Base-by-base conservation (phyloP, 2,329 filamentous ascomycete genomes). In the Exophiala xenobiotica region DNA sequence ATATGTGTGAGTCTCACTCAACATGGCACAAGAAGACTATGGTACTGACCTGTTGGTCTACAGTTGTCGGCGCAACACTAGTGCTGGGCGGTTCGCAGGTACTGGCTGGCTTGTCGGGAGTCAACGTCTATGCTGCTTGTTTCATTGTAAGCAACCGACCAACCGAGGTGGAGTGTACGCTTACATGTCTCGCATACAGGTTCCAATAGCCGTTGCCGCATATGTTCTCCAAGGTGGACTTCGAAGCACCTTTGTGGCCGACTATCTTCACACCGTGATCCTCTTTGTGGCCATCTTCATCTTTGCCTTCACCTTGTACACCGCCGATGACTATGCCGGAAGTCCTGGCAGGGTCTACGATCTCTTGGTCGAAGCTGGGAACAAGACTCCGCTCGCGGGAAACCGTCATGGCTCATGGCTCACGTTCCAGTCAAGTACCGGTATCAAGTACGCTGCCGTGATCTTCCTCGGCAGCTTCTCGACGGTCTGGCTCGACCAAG, bases 391-490 rank as follows among this genome's bases (percentile, higher is more conserved):
- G 0, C 86, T 95, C 1, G 79, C 80, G 0, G 90, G 90, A 6
- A 95, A 95, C 66, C 78, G 83, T 0, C 79, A 82, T 6, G 90
- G 90, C 12, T 89, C 85, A 62, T 95, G 95, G 61, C 73, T 95
- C 11, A 95, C 90, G 24, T 44, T 44, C 7, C 41, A 27, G 20
- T 44, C 41, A n/a, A 33, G 8, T 9, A 31, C 23, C 6, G 70
- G 68, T 0, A 53, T 73, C 4, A 59, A 71, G 19, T 73, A 72
- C 52, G 71, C 66, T 2, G 58, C 68, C 9, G 64, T 69, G 49
- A 45, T 71, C 4, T 67, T 74, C 27, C 62, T 70, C 0, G 64
- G 68, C 1, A 67, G 69, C 0, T 71, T 74, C 48, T 9, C 41
- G 23, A 33, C 27, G 3, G 41, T 44, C 7, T 74, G 67, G 65